A percentile compares a stretch with the other conserved stretches of the same genome.
These are phyloP conservation scores for Tolypocladium album DNA, from an alignment of 2,329 filamentous ascomycete genomes.

Conservation along the genomic window DNA sequence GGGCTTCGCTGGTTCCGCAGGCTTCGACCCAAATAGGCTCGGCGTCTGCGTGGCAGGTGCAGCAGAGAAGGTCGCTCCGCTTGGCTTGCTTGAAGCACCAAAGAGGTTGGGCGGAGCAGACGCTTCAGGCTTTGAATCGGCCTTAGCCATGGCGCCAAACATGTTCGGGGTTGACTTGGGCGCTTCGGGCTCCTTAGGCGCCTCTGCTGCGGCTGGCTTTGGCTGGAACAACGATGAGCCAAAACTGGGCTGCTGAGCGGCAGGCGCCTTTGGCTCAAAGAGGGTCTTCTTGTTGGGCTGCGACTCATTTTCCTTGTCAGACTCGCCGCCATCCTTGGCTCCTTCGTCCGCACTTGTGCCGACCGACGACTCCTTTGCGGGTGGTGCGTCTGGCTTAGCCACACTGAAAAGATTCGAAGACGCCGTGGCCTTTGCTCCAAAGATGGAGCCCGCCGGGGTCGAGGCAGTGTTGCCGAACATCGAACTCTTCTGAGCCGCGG, in stretches of 20 bases:
- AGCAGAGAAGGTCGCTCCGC: slow-evolving; percentile 4
- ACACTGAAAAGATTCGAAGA: slow-evolving; percentile 25
- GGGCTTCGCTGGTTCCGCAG: slow-evolving; percentile 16
- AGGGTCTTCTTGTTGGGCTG: slow-evolving; percentile 21
- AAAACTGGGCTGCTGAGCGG: slow-evolving; percentile 18
- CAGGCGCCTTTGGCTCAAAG: slow-evolving; percentile 18
- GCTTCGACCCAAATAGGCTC: slow-evolving; percentile 23
- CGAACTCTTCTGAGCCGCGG: slow-evolving; percentile 16
- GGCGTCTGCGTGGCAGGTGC: slow-evolving; percentile 13
- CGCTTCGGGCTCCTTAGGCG: slow-evolving; percentile 15
- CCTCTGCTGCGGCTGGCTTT: slow-evolving; percentile 18
- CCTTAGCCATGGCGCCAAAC: slow-evolving; percentile 14
- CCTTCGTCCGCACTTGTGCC: slow-evolving; percentile 12
- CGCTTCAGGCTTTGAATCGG: slow-evolving; percentile 13
- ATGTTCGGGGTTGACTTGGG: slow-evolving; percentile 13
- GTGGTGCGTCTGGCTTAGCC: slow-evolving; percentile 17
- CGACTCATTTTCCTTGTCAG: slow-evolving; percentile 33
- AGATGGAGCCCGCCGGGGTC: slow-evolving; percentile 19
- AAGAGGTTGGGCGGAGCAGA: slow-evolving; percentile 24
- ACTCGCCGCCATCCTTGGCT: slow-evolving; percentile 26
- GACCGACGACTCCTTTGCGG: slow-evolving; percentile 15
- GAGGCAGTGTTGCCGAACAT: slow-evolving; percentile 20
- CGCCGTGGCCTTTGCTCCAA: slow-evolving; percentile 24
- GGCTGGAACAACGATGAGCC: slow-evolving; percentile 20
- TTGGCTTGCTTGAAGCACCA: slow-evolving; percentile 12